Evolutionary conservation across 1,284 basidiomycete genomes (phyloP).

Genomic region (Polyporus tsugae): DNA sequence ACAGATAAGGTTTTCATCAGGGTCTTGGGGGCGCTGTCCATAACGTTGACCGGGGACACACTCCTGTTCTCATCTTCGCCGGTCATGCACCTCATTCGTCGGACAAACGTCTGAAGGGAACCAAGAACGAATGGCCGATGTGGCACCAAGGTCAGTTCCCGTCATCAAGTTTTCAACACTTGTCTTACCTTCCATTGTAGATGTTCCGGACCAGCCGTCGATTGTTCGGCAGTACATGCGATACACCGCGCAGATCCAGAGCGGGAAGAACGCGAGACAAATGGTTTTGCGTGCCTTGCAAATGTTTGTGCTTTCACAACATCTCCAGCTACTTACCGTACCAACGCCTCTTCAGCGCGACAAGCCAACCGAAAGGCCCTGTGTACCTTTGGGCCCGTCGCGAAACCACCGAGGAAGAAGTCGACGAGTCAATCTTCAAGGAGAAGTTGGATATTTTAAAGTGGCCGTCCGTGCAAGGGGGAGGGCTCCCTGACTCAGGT

Average conservation of each 20-base stretch:
- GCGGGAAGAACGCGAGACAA: slow-evolving; percentile 57
- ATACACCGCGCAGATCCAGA: slow-evolving; percentile 65
- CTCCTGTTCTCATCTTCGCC: slow-evolving; percentile 74
- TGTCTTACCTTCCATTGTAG: too few species aligned
- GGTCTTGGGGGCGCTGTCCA: slow-evolving; percentile 69
- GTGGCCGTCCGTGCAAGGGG: slow-evolving; percentile 61
- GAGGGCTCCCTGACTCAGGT: slow-evolving; percentile 60
- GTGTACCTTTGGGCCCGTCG: slow-evolving; percentile 77
- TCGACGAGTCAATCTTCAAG: slow-evolving; percentile 50
- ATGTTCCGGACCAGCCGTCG: too few species aligned
- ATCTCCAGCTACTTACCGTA: neutral
- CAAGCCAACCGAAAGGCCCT: slow-evolving; percentile 71
- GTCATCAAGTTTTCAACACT: too few species aligned
- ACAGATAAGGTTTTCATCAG: slow-evolving; percentile 10
- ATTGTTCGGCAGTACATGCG: too few species aligned
- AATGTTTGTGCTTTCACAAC: slow-evolving; percentile 49
- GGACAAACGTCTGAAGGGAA: slow-evolving; percentile 63
- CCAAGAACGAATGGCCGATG: slow-evolving; percentile 78
- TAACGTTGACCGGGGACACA: slow-evolving; percentile 69
- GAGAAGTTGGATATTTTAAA: slow-evolving; percentile 44
- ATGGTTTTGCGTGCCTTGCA: slow-evolving; percentile 67
- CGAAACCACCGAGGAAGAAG: slow-evolving; percentile 73
- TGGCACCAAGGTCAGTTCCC: slow-evolving; percentile 77
- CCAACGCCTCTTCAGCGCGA: slow-evolving; percentile 51
- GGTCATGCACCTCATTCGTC: slow-evolving; percentile 69